Base-by-base conservation (phyloP, 495 filamentous ascomycete genomes). In the Friedmanniomyces endolithicus region DNA sequence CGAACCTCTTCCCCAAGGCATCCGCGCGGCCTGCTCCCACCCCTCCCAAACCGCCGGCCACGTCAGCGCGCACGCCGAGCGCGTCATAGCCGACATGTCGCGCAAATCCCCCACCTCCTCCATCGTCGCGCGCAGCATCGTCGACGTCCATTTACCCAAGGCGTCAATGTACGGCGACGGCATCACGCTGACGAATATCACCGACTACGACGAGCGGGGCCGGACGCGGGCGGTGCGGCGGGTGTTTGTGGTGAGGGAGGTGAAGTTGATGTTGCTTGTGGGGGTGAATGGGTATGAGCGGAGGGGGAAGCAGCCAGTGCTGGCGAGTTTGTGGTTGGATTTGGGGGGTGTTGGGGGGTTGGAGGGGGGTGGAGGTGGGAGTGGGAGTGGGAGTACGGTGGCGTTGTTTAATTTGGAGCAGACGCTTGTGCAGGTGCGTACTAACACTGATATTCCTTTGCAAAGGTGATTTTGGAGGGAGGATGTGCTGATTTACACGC, bases 211-310 rank as follows among this genome's bases (percentile, higher is more conserved):
- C 31, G 50, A 43, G 11, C 12, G 9, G 6, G 56, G 49, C 11
- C 23, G 45, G 34, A 27, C 17, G 11, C 43, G 35, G 23, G 23
- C 27, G 9, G 19, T 37, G 6, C 40, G 52, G 58, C 48, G 73
- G 43, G 48, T 57, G 6, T 58, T 71, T 55, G 24, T 44, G 14
- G n/a, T 73, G 9, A 62, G 55, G n/a, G 70, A 74, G 27, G 57
- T 84, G 20, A 68, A 68, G n/a, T 66, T 83, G 16, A 78, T 81
- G 46, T 74, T 74, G 19, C 53, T 85, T 34, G 70, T 85, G 24
- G 82, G 82, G 1, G 70, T 85, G 11, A 83, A 84, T 58, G 41
- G 57, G 1, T 76, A 83, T 60, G 82, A 85, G 69, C 60, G 80
- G 44, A 19, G 52, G 20, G 70, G 67, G 23, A 81, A 77, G 69